Evolutionary conservation across 2,329 filamentous ascomycete species (phyloP).

Genomic region (Graphilbum fragrans): DNA sequence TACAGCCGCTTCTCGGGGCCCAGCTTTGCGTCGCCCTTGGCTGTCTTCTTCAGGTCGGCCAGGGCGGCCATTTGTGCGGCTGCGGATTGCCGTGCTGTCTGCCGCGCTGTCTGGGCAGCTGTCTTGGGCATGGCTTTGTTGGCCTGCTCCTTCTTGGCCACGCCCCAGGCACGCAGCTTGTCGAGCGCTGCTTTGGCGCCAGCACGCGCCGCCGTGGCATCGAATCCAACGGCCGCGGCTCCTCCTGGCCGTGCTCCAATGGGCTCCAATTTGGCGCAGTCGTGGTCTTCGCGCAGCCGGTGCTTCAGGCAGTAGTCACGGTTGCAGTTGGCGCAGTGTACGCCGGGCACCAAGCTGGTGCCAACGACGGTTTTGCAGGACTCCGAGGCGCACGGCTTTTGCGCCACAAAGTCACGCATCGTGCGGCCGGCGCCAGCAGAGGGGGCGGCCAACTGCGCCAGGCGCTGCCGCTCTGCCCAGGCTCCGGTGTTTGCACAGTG

Average conservation of each 20-base stretch:
- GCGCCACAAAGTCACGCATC: constrained; percentile 39
- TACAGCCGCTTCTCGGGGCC: constrained; percentile 79
- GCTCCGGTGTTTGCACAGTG: constrained; percentile 48
- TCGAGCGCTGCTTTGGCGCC: constrained; percentile 59
- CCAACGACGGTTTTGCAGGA: constrained; percentile 61
- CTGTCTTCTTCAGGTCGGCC: constrained; percentile 69
- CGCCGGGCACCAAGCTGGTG: constrained; percentile 53
- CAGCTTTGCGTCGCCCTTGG: constrained; percentile 81
- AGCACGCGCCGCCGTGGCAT: constrained; percentile 50
- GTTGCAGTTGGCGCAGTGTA: constrained; percentile 61
- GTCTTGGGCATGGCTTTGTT: constrained; percentile 40
- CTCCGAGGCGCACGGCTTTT: constrained; percentile 57
- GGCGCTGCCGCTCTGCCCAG: constrained; percentile 46
- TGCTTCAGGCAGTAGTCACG: constrained; percentile 69
- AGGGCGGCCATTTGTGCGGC: constrained; percentile 56
- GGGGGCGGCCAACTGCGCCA: constrained; percentile 38
- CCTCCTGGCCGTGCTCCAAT: constrained; percentile 32
- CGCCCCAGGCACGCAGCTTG: constrained; percentile 68
- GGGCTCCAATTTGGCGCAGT: constrained; percentile 64
- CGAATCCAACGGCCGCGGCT: background rate
- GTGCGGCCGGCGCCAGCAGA: constrained; percentile 41
- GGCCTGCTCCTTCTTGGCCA: constrained; percentile 56
- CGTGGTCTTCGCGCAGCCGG: constrained; percentile 66
- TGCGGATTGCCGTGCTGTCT: too few species aligned
- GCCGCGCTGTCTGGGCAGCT: too few species aligned